Evolutionary conservation across 2,329 filamentous ascomycete species (phyloP), one percentile per base, ranked within the genome.

Genomic region (Alternaria arborescens): DNA sequence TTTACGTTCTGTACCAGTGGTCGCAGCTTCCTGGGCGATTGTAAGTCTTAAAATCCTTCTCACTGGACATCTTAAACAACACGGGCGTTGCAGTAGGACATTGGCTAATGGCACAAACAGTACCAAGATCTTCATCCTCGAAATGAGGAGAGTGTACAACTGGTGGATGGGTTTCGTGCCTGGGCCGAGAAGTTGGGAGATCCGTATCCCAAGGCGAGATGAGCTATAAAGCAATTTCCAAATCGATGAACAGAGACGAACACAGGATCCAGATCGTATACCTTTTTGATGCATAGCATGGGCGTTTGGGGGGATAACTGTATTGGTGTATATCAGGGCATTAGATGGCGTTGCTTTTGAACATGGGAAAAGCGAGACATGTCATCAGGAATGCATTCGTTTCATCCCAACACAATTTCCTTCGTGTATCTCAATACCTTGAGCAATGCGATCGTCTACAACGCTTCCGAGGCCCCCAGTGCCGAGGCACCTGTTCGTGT

Each of bases 1-100:
- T 86, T 68, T 87, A 89, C 69, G 88, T 98, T 2, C 24, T 95
- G 8, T 84, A 78, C 66, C 86, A 87, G 61, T 99, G 93, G 92
- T 55, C 88, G 6, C 80, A 83, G 22, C 82, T 93, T 48, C 94
- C 94, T 0, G 82, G 79, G 46, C 85, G 85, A 63, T 58, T 91
- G 91, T 95, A 85, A 88, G 91, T 60, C 24, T 26, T 26, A 4
- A 8, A 42, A 20, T 6, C 10, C 22, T 30, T 12, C 6, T 22
- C 12, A n/a, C 16, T 3, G 16, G 7, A 30, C 12, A 14, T 36
- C 5, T 16, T 36, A 16, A 6, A 36, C 11, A 14, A 18, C 7
- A 8, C 4, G 1, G 2, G 22, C 4, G 44, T 38, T 52, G 4
- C 5, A 34, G 0, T 1, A n/a, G 5, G 34, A 0, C 20, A 58